phyloP scores from a whole-genome alignment of 2,329 filamentous ascomycete species.

The Alternaria sp. region DNA sequence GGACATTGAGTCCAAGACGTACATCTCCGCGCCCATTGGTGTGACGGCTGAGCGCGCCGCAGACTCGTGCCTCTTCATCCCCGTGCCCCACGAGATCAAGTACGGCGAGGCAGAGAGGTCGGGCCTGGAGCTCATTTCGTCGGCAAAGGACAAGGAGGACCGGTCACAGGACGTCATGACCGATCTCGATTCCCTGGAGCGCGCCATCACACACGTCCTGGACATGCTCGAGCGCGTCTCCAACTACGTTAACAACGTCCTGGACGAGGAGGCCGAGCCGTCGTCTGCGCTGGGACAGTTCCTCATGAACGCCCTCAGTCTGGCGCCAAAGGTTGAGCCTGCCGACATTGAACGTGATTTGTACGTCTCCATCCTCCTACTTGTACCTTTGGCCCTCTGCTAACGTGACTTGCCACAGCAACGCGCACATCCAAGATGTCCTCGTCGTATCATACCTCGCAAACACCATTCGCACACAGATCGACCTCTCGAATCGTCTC shows the following conservation, averaged over 20 bases:
- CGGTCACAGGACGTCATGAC: constrained; percentile 78
- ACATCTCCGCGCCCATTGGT: constrained; percentile 94
- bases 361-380: constrained; percentile 55
- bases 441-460: constrained; percentile 97
- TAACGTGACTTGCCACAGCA: constrained; percentile 61
- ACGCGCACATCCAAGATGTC: constrained; percentile 99
- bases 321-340: constrained; percentile 93
- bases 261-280: constrained; percentile 91
- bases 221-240: constrained; percentile 90
- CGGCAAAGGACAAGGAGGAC: constrained; percentile 80
- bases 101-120: constrained; percentile 83
- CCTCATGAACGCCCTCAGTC: constrained; percentile 89
- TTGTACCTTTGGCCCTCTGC: constrained; percentile 22
- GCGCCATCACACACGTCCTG: constrained; percentile 85
- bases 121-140: constrained; percentile 83
- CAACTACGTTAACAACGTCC: constrained; percentile 89
- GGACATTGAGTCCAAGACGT: constrained; percentile 89
- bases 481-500: constrained; percentile 94
- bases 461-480: constrained; percentile 98
- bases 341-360: constrained; percentile 95
- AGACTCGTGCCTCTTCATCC: constrained; percentile 97
- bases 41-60: constrained; percentile 94
- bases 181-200: constrained; percentile 89
- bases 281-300: constrained; percentile 94
- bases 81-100: constrained; percentile 92